Percentiles rank a stretch among this genome's conserved stretches.
phyloP scores from a whole-genome alignment of 495 filamentous ascomycete genomes.

The Talaromyces borbonicus region DNA sequence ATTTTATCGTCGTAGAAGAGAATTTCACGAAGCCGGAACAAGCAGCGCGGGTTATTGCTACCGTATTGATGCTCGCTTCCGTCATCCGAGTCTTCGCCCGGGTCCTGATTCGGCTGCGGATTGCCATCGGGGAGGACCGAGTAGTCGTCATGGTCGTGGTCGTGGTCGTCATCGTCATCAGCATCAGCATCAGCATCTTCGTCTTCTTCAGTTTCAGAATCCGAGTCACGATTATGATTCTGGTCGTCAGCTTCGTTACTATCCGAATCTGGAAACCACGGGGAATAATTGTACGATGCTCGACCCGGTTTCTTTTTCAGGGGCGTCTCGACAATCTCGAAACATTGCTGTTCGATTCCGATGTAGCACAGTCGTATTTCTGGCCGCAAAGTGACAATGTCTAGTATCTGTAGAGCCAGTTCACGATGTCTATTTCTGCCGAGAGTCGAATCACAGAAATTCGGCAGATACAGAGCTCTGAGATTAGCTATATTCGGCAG shows the following conservation, averaged over 20 bases:
- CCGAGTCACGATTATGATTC: slow-evolving; percentile 38
- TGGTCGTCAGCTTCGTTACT: slow-evolving; percentile 31
- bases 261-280: slow-evolving; percentile 34
- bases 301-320: slow-evolving; percentile 34
- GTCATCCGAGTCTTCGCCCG: slow-evolving; percentile 49
- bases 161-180: slow-evolving; percentile 33
- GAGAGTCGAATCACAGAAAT: slow-evolving; percentile 37
- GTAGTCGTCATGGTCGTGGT: slow-evolving; percentile 23
- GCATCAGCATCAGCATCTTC: slow-evolving; percentile 2
- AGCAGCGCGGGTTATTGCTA: slow-evolving; percentile 34
- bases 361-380: slow-evolving; percentile 79
- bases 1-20: slow-evolving; percentile 86
- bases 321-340: slow-evolving; percentile 70
- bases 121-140: slow-evolving; percentile 34
- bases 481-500: slow-evolving; percentile 69
- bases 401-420: slow-evolving; percentile 72
- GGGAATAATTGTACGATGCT: slow-evolving; percentile 26
- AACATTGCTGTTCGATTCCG: slow-evolving; percentile 75
- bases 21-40: slow-evolving; percentile 69
- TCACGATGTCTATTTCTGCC: slow-evolving; percentile 47
- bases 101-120: background rate
- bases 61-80: slow-evolving; percentile 11
- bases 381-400: slow-evolving; percentile 77
- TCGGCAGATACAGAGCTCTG: slow-evolving; percentile 67
- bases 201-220: slow-evolving; percentile 16